Conservation (phyloP, 2,329 filamentous ascomycete genomes). For the Apiospora hydei region DNA sequence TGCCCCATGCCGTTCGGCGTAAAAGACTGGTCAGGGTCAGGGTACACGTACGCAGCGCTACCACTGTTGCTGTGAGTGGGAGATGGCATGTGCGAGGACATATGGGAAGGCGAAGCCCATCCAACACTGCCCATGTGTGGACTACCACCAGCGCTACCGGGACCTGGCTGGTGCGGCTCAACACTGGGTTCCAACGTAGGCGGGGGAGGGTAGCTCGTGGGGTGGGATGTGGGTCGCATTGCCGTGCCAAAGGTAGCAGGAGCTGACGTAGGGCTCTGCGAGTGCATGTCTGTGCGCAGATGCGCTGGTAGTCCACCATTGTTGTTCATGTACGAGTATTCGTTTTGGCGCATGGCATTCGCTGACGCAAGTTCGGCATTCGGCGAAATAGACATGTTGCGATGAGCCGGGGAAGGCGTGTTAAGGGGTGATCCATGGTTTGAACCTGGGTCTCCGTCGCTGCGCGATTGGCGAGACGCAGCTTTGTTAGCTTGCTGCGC, state of each 20-base stretch:
- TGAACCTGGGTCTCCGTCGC: constrained; percentile 75
- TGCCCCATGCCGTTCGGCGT: constrained; percentile 65
- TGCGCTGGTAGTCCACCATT: constrained; percentile 83
- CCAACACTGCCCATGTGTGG: constrained; percentile 83
- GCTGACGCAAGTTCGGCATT: constrained; percentile 72
- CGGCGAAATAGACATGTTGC: constrained; percentile 81
- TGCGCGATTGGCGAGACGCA: constrained; percentile 58
- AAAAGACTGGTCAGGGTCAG: constrained; percentile 78
- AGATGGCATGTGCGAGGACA: constrained; percentile 74
- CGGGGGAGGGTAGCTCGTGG: constrained; percentile 81
- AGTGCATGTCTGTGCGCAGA: constrained; percentile 76
- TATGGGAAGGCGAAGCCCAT: constrained; percentile 68
- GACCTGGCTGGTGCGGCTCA: constrained; percentile 74
- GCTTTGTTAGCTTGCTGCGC: constrained; percentile 51
- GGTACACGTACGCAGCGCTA: constrained; percentile 75
- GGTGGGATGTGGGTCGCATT: constrained; percentile 83
- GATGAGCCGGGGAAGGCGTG: constrained; percentile 84
- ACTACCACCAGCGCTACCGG: constrained; percentile 78
- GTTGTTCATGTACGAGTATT: constrained; percentile 81
- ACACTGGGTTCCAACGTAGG: constrained; percentile 85
- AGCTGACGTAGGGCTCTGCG: constrained; percentile 72
- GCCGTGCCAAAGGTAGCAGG: constrained; percentile 66
- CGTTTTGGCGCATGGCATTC: constrained; percentile 72
- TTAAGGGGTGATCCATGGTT: constrained; percentile 77
- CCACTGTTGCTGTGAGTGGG: constrained; percentile 69